Evolutionary conservation across 164 flowering plant genomes (phyloP), one percentile per base, ranked within the genome.

Genomic region (Litsea cubeba): DNA sequence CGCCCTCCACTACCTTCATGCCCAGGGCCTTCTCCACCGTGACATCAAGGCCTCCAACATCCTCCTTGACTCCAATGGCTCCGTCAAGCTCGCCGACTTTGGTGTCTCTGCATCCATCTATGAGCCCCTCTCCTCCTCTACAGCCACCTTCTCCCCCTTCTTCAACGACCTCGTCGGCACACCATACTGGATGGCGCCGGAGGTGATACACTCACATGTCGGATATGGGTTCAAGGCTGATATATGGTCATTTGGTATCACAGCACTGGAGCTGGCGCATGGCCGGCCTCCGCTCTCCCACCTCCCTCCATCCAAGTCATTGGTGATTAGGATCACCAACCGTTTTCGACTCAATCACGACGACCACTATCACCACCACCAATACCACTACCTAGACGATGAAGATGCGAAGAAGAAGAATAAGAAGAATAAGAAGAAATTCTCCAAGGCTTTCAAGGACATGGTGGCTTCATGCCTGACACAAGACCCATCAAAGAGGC

Each of bases 111-210:
- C 93, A 0, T 89, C 89, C 0, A 78, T 91, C 68, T 89, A 84
- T 65, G 98, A 94, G 65, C 75, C 83, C 1, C 79, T 71, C 7
- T 69, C 77, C 7, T 69, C 76, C 0, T 68, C 78, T 1, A 72
- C 81, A 0, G 78, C 80, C 0, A 74, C 86, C 0, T 76, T 84
- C 10, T 50, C 74, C 18, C 10, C 70, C 50, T 77, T 76, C 85
- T 78, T 91, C 60, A 89, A 82, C 24, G 95, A 87, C 49, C 54
- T 90, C 11, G 81, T 93, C 0, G 94, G 94, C 1, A 88, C 96
- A 4, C 94, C 92, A 5, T 90, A 89, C 57, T 89, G 96, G 96
- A 90, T 91, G 95, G 97, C 97, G 1, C 98, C 97, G 0, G 97
- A 94, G 81, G 98, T 92, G 26, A 88, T 91, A 8, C 91, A 89